A percentile compares a stretch with the other conserved stretches of the same genome.
phyloP scores from a whole-genome alignment of 2,329 filamentous ascomycete genomes.

The Aspergillus tanneri region DNA sequence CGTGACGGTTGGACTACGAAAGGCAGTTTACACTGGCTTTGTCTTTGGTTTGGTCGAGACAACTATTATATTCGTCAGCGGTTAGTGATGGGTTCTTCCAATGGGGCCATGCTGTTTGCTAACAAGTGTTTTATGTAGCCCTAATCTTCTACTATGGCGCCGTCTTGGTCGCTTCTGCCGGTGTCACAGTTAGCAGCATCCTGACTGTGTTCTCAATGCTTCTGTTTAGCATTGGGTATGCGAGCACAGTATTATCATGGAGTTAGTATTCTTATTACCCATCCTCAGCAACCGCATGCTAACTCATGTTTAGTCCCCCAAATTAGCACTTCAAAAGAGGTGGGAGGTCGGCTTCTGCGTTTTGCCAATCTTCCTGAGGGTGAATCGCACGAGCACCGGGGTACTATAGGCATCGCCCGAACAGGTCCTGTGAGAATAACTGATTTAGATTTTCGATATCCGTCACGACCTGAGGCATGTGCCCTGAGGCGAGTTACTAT shows the following conservation, averaged over 20 bases:
- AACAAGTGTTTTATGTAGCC: slow-evolving; percentile 43
- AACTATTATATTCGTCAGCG: slow-evolving; percentile 66
- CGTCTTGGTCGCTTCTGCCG: slow-evolving; percentile 55
- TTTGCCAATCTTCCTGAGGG: slow-evolving; percentile 61
- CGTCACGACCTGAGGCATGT: slow-evolving; percentile 51
- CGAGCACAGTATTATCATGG: slow-evolving; percentile 66
- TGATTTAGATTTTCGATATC: slow-evolving; percentile 70
- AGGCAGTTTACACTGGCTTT: slow-evolving; percentile 66
- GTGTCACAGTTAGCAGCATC: slow-evolving; percentile 57
- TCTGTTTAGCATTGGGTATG: slow-evolving; percentile 76
- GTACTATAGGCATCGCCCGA: slow-evolving; percentile 44
- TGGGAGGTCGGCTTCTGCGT: slow-evolving; percentile 69
- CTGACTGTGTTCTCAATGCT: slow-evolving; percentile 78
- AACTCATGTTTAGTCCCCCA: slow-evolving; percentile 61
- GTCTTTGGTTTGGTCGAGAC: slow-evolving; percentile 78
- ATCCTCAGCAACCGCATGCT: background rate
- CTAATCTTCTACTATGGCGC: slow-evolving; percentile 83
- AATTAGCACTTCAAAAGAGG: slow-evolving; percentile 70
- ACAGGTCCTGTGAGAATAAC: slow-evolving; percentile 58
- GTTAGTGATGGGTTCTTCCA: slow-evolving; percentile 29
- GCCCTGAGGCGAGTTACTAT: slow-evolving; percentile 68
- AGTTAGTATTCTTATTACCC: slow-evolving; percentile 36
- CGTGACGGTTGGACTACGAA: slow-evolving; percentile 61
- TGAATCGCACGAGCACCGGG: slow-evolving; percentile 59
- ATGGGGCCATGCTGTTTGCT: too few relatives aligned